These are phyloP conservation scores for Fusarium scirpi DNA, from an alignment of 2,329 filamentous ascomycete species.

Conservation along the genomic window DNA sequence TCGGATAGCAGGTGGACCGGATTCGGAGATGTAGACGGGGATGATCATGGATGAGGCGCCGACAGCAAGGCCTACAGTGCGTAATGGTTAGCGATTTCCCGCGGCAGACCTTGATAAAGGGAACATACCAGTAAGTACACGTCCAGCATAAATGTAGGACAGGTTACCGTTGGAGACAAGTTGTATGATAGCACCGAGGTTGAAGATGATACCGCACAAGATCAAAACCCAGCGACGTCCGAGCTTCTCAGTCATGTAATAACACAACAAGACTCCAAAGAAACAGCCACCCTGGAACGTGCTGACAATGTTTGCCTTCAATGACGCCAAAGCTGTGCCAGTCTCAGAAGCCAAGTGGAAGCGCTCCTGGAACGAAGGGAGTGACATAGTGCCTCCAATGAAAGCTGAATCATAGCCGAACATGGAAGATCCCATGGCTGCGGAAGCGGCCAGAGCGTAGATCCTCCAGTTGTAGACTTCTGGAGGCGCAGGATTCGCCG, in stretches of 20 bases:
- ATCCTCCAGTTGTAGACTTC: conserved; percentile 16
- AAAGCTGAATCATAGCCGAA: conserved; percentile 33
- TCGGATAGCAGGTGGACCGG: conserved; percentile 16
- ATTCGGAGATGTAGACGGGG: conserved; percentile 27
- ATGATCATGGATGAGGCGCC: conserved; percentile 20
- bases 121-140: neutral
- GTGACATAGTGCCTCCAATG: conserved; percentile 14
- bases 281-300: conserved; percentile 9
- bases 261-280: conserved; percentile 3
- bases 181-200: conserved; percentile 3
- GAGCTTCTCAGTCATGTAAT: neutral
- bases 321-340: neutral
- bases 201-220: conserved; percentile 1
- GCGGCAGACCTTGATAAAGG: neutral
- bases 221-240: conserved; percentile 3
- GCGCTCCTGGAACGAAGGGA: conserved; percentile 10
- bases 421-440: conserved; percentile 19
- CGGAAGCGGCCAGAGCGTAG: conserved; percentile 2
- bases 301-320: conserved; percentile 15
- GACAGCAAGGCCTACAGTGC: neutral
- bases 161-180: neutral
- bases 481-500: conserved; percentile 8
- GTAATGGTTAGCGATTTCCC: rapidly evolving
- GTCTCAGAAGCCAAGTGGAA: conserved; percentile 1
- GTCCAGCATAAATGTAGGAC: conserved; percentile 2